A percentile compares a stretch with the other conserved stretches of the same genome.
Evolutionary conservation across 2,329 filamentous ascomycete genomes (phyloP).

Genomic region (Pestalotiopsis sp.): DNA sequence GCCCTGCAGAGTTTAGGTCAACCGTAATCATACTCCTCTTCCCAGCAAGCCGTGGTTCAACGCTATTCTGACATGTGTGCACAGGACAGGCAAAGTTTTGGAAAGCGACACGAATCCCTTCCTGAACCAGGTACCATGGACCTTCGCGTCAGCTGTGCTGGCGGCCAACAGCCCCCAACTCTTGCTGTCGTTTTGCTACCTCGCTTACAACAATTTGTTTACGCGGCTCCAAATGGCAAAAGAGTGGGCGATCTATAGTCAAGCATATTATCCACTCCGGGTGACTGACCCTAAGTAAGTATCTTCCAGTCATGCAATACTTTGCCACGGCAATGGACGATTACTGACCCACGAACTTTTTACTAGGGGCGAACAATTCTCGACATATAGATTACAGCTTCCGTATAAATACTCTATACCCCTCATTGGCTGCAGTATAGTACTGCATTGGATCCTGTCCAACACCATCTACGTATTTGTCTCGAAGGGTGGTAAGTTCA

Average conservation of each 20-base stretch:
- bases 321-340: not conserved
- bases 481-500: constrained; percentile 23
- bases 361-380: constrained; percentile 29
- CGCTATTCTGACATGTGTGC: not conserved
- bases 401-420: constrained; percentile 43
- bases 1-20: not conserved
- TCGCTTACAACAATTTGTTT: constrained; percentile 38
- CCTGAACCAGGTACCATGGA: not conserved
- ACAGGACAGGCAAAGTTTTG: constrained; percentile 6
- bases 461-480: constrained; percentile 39
- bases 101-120: constrained; percentile 10
- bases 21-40: not conserved
- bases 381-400: constrained; percentile 40
- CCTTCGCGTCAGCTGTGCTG: constrained; percentile 18
- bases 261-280: constrained; percentile 31
- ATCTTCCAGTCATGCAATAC: no score
- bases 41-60: not conserved
- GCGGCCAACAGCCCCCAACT: constrained; percentile 42
- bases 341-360: not conserved
- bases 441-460: constrained; percentile 46
- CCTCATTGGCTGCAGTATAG: constrained; percentile 32
- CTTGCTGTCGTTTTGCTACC: constrained; percentile 41
- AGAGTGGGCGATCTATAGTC: constrained; percentile 44
- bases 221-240: constrained; percentile 43
- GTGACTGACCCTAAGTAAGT: constrained; percentile 32